phyloP scores from a whole-genome alignment of 2,329 filamentous ascomycete species.

The Penicillium nordicum region DNA sequence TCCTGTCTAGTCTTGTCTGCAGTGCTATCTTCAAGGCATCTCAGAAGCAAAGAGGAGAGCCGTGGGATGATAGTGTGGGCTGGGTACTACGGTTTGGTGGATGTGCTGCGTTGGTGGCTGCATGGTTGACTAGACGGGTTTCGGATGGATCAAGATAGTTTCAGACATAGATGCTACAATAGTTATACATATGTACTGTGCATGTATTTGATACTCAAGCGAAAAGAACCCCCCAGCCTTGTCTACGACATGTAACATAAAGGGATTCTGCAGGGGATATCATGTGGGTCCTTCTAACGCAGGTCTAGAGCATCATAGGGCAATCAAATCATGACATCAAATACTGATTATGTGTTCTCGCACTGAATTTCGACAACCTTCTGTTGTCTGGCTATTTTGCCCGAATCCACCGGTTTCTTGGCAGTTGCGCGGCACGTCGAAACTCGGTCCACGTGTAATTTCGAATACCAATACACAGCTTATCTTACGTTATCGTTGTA shows the following conservation, averaged over 20 bases:
- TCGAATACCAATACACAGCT: neutral
- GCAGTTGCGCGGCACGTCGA: conserved; percentile 12
- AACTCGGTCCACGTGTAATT: conserved; percentile 14
- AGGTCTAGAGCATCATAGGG: neutral
- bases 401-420: conserved; percentile 13
- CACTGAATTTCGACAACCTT: neutral
- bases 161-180: neutral
- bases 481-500: neutral
- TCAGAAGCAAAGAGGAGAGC: conserved; percentile 80
- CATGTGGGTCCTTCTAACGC: neutral
- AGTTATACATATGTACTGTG: neutral
- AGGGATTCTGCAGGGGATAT: neutral
- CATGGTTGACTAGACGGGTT: conserved; percentile 66
- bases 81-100: conserved; percentile 85
- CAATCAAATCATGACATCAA: neutral
- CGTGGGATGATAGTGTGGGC: conserved; percentile 81
- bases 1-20: conserved; percentile 80
- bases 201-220: too few relatives aligned
- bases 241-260: neutral
- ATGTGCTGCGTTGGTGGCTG: conserved; percentile 71
- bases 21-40: conserved; percentile 78
- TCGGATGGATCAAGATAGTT: conserved; percentile 52
- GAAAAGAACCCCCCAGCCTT: neutral
- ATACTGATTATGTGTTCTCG: neutral
- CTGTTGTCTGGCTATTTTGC: conserved; percentile 2